phyloP scores from a whole-genome alignment of 306 rosid genomes.

The Bauhinia variegata region DNA sequence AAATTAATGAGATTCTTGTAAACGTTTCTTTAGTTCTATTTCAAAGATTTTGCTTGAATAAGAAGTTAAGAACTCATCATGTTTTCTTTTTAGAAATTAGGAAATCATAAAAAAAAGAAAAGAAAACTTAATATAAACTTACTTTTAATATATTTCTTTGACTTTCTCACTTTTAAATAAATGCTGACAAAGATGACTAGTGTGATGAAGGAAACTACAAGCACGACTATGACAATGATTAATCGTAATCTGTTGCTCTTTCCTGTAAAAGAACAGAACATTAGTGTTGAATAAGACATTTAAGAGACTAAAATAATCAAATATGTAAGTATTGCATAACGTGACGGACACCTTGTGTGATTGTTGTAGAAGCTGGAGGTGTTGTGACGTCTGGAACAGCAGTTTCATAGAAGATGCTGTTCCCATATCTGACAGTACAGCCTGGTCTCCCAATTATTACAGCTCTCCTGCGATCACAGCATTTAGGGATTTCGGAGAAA shows the following conservation, averaged over 20 bases:
- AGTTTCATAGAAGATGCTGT: background rate
- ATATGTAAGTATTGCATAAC: too few relatives aligned
- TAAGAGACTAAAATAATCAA: background rate
- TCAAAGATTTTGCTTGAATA: background rate
- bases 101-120: background rate
- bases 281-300: background rate
- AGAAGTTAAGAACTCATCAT: background rate
- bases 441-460: slow-evolving; percentile 4
- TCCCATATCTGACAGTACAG: slow-evolving; percentile 28
- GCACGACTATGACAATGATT: slow-evolving; percentile 21
- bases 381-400: too few relatives aligned
- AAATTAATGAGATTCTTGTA: background rate
- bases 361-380: background rate
- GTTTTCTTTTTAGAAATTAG: too few relatives aligned
- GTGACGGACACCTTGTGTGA: background rate
- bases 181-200: slow-evolving; percentile 32
- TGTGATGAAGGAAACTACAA: slow-evolving; percentile 28
- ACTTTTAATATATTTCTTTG: slow-evolving; percentile 13
- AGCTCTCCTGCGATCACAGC: background rate
- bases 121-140: slow-evolving; percentile 21
- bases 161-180: slow-evolving; percentile 36
- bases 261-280: slow-evolving; percentile 35
- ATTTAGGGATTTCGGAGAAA: accelerated
- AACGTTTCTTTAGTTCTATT: too few relatives aligned
- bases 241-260: slow-evolving; percentile 14